Base-by-base conservation (phyloP, 371 early-diverging fungal genomes). In the Lichtheimia corymbifera region DNA sequence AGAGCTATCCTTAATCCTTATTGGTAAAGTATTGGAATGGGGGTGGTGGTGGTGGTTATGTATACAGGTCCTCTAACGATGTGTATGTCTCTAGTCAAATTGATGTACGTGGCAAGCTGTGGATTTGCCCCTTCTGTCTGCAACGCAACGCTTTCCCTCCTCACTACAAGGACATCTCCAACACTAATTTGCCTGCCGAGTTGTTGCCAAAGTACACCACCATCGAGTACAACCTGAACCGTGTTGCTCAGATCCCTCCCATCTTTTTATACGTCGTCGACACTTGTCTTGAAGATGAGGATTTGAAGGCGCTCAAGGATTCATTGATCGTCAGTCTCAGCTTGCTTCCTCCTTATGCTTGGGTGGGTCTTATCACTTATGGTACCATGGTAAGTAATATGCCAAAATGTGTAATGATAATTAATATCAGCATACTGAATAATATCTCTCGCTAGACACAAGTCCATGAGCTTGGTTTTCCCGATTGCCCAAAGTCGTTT, bases 91-190 rank as follows among this genome's bases (percentile, higher is more conserved):
- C 7, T 58, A 94, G 93, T 70, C 95, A 97, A 80, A 89, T 97
- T 53, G 97, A 99, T 70, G 93, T 93, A 52, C 91, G 93, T 44
- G 91, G 89, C 56, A 94, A 94, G 77, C 85, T 97, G 52, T 99
- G 99, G 99, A 95, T 95, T 65, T 99, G 99, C 74, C 93, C 98
- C 6, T 98, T 99, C 80, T 99, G 99, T 71, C 77, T 96, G 65
- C 91, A 92, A 71, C 92, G 98, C 63, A 99, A 99, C 79, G 90
- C 90, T 62, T 92, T 99, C 69, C 99, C 99, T 45, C 93, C 97
- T 63, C 99, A 99, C 71, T 99, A 99, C 77, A 90, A 92, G 70
- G 98, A 99, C 71, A 98, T 99, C 63, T 91, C 95, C 35, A 88
- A 87, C 59, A 91, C 92, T 56, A 95, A 96, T 66, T 85, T 99